Evolutionary conservation across 2,329 filamentous ascomycete species (phyloP).

Genomic region (Epichloe coenophiala): DNA sequence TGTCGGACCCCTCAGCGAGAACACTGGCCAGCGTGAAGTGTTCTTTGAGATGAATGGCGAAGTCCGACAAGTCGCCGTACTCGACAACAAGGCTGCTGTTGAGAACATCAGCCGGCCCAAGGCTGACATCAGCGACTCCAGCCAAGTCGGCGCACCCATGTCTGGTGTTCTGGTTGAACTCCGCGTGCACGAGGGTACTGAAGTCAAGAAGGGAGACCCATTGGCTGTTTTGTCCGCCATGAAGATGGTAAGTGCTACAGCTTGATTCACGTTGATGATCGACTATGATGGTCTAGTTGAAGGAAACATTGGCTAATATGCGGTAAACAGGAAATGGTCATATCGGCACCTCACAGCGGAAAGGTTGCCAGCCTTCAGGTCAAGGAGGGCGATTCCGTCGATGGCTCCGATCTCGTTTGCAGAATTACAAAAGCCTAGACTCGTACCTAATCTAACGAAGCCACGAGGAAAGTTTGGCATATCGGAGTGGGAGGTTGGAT

Average conservation of each 20-base stretch:
- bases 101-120: constrained; percentile 88
- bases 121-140: constrained; percentile 76
- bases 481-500: background rate
- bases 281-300: background rate
- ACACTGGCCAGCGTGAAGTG: constrained; percentile 92
- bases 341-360: constrained; percentile 88
- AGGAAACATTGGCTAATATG: constrained; percentile 12
- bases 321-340: constrained; percentile 78
- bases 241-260: constrained; percentile 77
- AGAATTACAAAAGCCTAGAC: constrained; percentile 60
- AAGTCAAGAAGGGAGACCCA: constrained; percentile 98
- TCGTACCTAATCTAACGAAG: background rate
- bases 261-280: too few relatives aligned
- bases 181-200: constrained; percentile 77
- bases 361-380: constrained; percentile 71
- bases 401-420: constrained; percentile 85
- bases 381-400: constrained; percentile 91
- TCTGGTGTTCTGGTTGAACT: constrained; percentile 94
- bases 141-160: constrained; percentile 95
- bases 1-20: constrained; percentile 86
- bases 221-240: constrained; percentile 92
- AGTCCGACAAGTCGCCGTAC: constrained; percentile 83
- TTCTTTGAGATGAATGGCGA: constrained; percentile 99
- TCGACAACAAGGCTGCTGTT: constrained; percentile 87
- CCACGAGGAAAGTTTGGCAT: background rate